Evolutionary conservation across 768 basidiomycete species (phyloP), one percentile per base, ranked within the genome.

Genomic region (Mycena galericulata): DNA sequence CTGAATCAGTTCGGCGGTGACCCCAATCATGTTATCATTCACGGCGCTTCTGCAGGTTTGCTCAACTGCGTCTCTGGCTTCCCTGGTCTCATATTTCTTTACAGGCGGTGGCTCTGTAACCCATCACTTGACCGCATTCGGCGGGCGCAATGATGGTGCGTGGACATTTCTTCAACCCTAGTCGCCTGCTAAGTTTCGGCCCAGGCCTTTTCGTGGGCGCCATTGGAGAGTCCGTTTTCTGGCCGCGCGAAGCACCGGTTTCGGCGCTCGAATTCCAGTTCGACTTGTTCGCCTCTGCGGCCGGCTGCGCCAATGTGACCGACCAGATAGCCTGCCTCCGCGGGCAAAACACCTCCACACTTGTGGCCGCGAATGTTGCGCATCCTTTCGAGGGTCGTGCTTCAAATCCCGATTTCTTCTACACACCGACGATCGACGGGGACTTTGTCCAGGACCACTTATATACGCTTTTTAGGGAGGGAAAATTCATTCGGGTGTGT

Each of bases 201-300:
- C 22, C n/a, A 54, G 62, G 63, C 53, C 55, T 64, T 46, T 64
- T 64, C 43, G 18, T 57, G 22, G 63, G 54, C 29, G 63, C 63
- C 45, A 64, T 64, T 27, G 63, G 63, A 46, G 63, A 64, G 34
- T 64, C 63, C 29, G 54, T 62, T 38, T 62, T 62, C 47, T 62
- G 60, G 60, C 60, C 60, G 36, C 50, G 60, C 20, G 60, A 62
- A 53, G 34, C 60, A 38, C 60, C 60, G 29, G 60, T 62, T 36
- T 50, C 60, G 36, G 49, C 51, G 50, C 63, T 57, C 45, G 63
- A 64, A 32, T 64, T 64, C 63, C 63, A 64, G 54, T 64, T 64
- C 63, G 63, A 64, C 32, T 64, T 64, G 63, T 64, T 64, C 63
- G 63, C 63, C 63, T 6, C 41, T 36, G 63, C 54, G n/a, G 63